phyloP scores from a whole-genome alignment of 2,329 filamentous ascomycete species.

The Exophiala sp. region DNA sequence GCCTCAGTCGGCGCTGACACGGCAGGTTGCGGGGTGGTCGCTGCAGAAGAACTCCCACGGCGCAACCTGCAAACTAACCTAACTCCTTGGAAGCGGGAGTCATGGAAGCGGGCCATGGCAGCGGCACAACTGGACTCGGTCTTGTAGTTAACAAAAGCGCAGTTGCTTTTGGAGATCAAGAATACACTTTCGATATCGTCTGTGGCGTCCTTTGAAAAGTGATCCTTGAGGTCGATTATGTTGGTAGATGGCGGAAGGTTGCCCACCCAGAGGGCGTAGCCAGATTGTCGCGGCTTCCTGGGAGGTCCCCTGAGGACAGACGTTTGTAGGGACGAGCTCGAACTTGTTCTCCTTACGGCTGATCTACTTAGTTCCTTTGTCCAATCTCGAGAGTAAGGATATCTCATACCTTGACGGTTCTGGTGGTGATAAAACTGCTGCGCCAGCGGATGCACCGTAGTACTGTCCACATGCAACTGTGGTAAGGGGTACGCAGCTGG shows the following conservation, averaged over 20 bases:
- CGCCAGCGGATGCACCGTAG: constrained; percentile 8
- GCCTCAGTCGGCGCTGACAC: constrained; percentile 35
- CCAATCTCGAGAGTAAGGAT: neutral
- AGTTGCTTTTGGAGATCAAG: constrained; percentile 93
- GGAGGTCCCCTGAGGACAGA: constrained; percentile 55
- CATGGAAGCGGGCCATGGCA: constrained; percentile 79
- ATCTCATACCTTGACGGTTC: constrained; percentile 17
- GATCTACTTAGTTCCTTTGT: constrained; percentile 5
- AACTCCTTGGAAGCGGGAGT: constrained; percentile 81
- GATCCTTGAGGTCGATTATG: constrained; percentile 77
- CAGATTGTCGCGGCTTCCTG: constrained; percentile 62
- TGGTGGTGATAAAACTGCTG: constrained; percentile 14
- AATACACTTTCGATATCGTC: constrained; percentile 81
- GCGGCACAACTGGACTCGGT: constrained; percentile 67
- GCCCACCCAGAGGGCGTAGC: constrained; percentile 91
- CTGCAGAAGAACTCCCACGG: constrained; percentile 45
- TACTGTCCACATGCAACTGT: constrained; percentile 21
- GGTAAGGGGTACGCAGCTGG: constrained; percentile 20
- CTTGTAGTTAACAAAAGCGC: constrained; percentile 92
- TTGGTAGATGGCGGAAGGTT: constrained; percentile 81
- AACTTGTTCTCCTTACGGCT: constrained; percentile 25
- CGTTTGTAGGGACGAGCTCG: constrained; percentile 29
- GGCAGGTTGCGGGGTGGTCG: constrained; percentile 45
- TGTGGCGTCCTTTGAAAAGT: constrained; percentile 73
- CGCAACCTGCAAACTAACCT: constrained; percentile 79